Evolutionary conservation across 2,329 filamentous ascomycete species (phyloP).

Genomic region (Aureobasidium musti): DNA sequence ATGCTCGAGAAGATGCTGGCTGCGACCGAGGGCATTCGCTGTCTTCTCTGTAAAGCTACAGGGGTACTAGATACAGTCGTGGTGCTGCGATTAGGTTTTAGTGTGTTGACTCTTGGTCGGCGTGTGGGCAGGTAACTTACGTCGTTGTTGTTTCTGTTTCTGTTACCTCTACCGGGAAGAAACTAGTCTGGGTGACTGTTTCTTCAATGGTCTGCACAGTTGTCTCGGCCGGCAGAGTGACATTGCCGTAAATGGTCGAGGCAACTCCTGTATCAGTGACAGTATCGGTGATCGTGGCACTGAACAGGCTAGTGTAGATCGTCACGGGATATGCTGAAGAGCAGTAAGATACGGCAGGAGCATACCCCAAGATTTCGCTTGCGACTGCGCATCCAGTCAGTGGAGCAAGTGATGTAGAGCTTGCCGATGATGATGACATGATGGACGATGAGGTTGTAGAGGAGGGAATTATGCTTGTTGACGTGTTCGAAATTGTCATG

Average conservation of each 20-base stretch:
- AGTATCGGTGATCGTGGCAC: no score
- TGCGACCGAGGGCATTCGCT: not conserved
- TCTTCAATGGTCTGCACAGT: not conserved
- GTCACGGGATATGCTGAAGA: not conserved
- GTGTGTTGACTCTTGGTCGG: not conserved
- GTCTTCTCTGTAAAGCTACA: not conserved
- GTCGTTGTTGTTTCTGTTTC: not conserved
- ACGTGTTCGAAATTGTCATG: not conserved
- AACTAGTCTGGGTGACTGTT: no score
- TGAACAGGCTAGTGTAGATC: no score
- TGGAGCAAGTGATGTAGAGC: no score
- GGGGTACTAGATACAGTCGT: not conserved
- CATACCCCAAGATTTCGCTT: not conserved
- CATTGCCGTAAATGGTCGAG: no score
- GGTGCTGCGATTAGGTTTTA: not conserved
- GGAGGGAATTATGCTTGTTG: no score
- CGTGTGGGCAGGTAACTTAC: not conserved
- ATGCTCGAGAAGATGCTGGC: not conserved
- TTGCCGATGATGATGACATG: no score
- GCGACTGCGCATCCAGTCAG: not conserved
- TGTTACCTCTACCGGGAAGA: no score
- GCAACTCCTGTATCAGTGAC: no score
- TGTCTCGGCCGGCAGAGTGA: not conserved
- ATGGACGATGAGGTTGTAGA: no score
- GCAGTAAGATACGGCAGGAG: conserved; percentile 1